Base-by-base conservation (phyloP, 306 rosid genomes). In the Cicer cuneatum region DNA sequence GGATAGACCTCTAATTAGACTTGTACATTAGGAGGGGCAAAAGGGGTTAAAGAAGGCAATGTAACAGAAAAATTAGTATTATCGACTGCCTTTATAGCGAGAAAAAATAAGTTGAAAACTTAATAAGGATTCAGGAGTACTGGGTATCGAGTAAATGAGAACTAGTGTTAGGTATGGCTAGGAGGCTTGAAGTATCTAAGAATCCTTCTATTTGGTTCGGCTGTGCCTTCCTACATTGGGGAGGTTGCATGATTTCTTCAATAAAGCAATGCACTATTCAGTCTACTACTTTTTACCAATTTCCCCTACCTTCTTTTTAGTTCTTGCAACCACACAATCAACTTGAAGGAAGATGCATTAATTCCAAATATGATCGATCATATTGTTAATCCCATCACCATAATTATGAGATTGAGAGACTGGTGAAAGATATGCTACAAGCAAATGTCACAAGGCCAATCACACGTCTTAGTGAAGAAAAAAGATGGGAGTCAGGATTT, bases 181-280 rank as follows among this genome's bases (percentile, higher is more conserved):
- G 6, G 66, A 10, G 1, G 18, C 11, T 33, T 8, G 42, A 38
- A 12, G 18, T 10, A 14, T 35, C 21, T 13, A 60, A 35, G n/a
- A 57, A 21, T 24, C 63, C 14, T 60, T 60, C 43, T 13, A 13
- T 60, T 33, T 0, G 9, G 10, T 18, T 33, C 1, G 5, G 10
- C 42, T 14, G 15, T 10, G 9, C 19, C 15, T 37, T 59, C 42
- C 43, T 33, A 59, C 14, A 58, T 33, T 0, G 66, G 10, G 11
- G 66, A 60, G 43, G 54, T 35, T 19, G 66, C 21, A 35, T 60
- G 66, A 13, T 35, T 60, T 60, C 66, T 60, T 60, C 45, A 33
- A 60, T 35, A 6, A 33, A 60, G 43, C 21, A 60, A 7, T 38
- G 10, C 45, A 60, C 11, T 60, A 7, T 60, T 60, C 41, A 60